Evolutionary conservation across 169 alveolate species (phyloP).

Genomic region (Plasmodium knowlesi): DNA sequence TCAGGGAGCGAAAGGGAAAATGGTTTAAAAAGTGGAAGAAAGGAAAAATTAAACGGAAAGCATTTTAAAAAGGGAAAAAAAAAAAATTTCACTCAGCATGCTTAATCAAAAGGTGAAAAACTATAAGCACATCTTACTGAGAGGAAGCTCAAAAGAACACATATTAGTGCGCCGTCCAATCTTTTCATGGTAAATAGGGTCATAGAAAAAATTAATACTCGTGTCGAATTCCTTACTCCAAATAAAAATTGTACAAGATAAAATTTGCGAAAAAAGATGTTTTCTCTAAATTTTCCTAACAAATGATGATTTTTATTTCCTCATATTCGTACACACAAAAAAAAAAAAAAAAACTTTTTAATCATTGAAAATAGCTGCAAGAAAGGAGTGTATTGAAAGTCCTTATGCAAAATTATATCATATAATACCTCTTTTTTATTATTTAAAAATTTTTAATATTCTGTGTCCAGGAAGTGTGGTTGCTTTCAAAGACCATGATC

Average conservation of each 20-base stretch:
- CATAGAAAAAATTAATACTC: neutral
- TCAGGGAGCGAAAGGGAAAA: neutral
- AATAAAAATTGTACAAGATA: neutral
- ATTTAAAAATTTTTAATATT: no score
- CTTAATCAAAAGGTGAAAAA: neutral
- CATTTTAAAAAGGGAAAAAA: neutral
- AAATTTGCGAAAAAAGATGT: neutral
- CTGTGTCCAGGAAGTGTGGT: neutral
- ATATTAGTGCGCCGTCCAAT: neutral
- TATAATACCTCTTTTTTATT: neutral
- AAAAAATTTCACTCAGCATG: neutral
- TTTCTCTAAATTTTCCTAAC: neutral
- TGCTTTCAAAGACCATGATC: neutral
- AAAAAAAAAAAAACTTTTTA: neutral
- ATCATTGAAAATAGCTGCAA: neutral
- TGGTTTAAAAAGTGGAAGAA: neutral
- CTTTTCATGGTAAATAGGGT: neutral
- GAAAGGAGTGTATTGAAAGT: neutral
- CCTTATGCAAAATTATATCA: neutral
- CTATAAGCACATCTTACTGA: neutral
- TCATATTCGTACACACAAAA: neutral
- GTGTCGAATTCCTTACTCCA: neutral
- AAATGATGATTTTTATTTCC: neutral
- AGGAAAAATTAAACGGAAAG: neutral
- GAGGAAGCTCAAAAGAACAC: neutral